Percentiles rank a stretch among this genome's conserved stretches.
Conservation (phyloP, 371 early-diverging fungal species). For the Quaeritorhiza haematococci region DNA sequence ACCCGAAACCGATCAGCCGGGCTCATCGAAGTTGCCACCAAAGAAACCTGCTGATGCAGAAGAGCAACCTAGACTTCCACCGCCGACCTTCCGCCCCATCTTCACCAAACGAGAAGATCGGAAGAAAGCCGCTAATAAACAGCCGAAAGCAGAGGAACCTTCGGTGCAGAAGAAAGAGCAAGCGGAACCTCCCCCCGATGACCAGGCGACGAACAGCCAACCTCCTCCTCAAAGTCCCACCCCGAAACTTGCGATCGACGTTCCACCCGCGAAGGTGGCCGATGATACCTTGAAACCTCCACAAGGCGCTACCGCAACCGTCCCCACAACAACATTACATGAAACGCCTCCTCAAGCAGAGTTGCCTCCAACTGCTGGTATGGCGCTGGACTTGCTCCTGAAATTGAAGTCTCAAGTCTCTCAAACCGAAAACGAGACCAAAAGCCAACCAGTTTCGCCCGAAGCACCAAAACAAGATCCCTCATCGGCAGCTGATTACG, state of each 20-base stretch:
- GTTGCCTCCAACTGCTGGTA: too few species aligned
- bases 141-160: not conserved
- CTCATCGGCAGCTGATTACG: too few species aligned
- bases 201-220: not conserved
- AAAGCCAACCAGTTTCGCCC: too few species aligned
- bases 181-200: not conserved
- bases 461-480: too few species aligned
- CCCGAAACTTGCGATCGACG: not conserved
- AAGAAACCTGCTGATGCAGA: not conserved
- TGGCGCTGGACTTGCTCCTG: too few species aligned
- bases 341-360: too few species aligned
- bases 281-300: not conserved
- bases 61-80: not conserved
- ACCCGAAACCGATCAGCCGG: not conserved
- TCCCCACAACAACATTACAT: too few species aligned
- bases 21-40: not conserved
- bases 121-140: not conserved
- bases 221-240: not conserved
- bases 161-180: not conserved
- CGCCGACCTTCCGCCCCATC: conserved; percentile 24
- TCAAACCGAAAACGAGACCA: too few species aligned
- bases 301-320: conserved; percentile 5
- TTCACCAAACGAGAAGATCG: conserved; percentile 16
- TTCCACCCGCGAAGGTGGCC: not conserved
- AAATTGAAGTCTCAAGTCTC: too few species aligned